phyloP scores from a whole-genome alignment of 352 stramenopile genomes.

The Phytopythium vexans region DNA sequence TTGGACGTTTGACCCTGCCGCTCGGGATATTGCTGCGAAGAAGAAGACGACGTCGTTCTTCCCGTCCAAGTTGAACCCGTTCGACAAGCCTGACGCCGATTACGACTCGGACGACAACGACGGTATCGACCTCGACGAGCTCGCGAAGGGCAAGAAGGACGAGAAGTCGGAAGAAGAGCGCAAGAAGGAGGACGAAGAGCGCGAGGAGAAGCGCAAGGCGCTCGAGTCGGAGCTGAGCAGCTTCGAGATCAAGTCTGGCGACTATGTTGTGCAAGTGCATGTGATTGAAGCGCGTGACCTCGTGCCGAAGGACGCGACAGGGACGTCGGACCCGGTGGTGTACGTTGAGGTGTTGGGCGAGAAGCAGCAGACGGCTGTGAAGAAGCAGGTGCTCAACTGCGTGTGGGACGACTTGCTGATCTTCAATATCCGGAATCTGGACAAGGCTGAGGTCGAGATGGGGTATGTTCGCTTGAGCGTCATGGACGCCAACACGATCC shows the following conservation, averaged over 20 bases:
- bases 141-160: slow-evolving; percentile 48
- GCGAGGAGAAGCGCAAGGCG: slow-evolving; percentile 70
- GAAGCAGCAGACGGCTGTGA: slow-evolving; percentile 77
- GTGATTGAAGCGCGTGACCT: slow-evolving; percentile 89
- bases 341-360: slow-evolving; percentile 87
- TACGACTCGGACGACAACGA: slow-evolving; percentile 76
- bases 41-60: slow-evolving; percentile 72
- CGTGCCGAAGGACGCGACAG: slow-evolving; percentile 83
- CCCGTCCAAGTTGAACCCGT: slow-evolving; percentile 31
- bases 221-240: slow-evolving; percentile 71
- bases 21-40: slow-evolving; percentile 56
- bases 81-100: slow-evolving; percentile 60
- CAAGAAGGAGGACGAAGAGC: slow-evolving; percentile 68
- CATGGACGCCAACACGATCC: slow-evolving; percentile 85
- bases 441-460: slow-evolving; percentile 84
- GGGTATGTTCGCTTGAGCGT: slow-evolving; percentile 76
- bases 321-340: slow-evolving; percentile 90
- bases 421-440: slow-evolving; percentile 70
- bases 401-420: slow-evolving; percentile 86
- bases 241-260: slow-evolving; percentile 84
- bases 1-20: slow-evolving; percentile 53
- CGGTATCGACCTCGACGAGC: slow-evolving; percentile 49
- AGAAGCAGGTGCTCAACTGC: slow-evolving; percentile 85
- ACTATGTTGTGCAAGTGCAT: slow-evolving; percentile 89
- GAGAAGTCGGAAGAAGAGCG: slow-evolving; percentile 67